phyloP scores from a whole-genome alignment of 1,284 basidiomycete species.

The Irpex rosettiformis region DNA sequence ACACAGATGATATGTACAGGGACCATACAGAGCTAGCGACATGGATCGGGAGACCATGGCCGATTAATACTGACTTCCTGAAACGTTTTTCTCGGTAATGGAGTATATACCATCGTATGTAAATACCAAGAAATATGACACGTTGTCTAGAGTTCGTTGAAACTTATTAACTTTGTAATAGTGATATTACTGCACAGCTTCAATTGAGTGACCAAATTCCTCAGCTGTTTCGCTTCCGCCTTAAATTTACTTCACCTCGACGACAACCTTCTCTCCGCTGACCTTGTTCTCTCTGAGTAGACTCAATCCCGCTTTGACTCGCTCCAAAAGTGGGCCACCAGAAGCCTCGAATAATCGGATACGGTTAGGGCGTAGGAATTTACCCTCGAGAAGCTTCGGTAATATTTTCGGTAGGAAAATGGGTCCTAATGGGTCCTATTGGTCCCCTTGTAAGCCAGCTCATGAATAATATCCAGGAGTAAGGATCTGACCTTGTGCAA shows the following conservation, averaged over 20 bases:
- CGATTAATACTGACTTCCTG: slow-evolving; percentile 33
- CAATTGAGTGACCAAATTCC: neutral
- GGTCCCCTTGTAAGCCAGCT: neutral
- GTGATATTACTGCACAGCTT: no score
- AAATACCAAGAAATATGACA: no score
- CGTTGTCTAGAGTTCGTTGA: no score
- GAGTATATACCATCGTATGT: no score
- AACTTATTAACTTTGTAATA: no score
- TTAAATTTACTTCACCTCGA: neutral
- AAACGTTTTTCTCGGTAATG: slow-evolving; percentile 6
- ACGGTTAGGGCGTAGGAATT: slow-evolving; percentile 3
- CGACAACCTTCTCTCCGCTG: slow-evolving; percentile 14
- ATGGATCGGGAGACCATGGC: slow-evolving; percentile 69
- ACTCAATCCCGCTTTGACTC: slow-evolving; percentile 8
- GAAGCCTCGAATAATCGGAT: neutral
- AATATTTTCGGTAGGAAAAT: neutral
- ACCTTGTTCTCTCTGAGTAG: slow-evolving; percentile 10
- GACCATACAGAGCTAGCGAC: slow-evolving; percentile 66
- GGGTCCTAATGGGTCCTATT: neutral
- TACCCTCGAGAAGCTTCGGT: slow-evolving; percentile 4
- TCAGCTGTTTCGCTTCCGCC: no score
- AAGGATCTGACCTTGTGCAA: neutral
- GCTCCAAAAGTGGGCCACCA: neutral
- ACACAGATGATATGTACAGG: slow-evolving; percentile 53
- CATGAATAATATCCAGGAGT: neutral